phyloP scores from a whole-genome alignment of 345 rosid genomes.

The Salix suchowensis region DNA sequence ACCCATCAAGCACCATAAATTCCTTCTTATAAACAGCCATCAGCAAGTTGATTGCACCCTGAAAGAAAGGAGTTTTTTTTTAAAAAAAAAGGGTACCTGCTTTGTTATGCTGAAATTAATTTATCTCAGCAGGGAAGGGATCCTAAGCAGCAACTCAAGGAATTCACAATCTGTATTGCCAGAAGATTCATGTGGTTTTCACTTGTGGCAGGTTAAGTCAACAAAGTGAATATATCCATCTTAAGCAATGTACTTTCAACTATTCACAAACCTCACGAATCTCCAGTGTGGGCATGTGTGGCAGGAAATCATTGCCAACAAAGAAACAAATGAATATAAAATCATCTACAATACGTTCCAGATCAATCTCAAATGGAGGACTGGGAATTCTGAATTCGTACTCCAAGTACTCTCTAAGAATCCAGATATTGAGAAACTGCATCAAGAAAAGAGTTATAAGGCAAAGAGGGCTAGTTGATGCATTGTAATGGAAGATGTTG shows the following conservation, averaged over 20 bases:
- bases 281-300: constrained; percentile 97
- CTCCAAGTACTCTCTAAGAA: constrained; percentile 88
- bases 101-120: not conserved
- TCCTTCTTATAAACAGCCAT: constrained; percentile 84
- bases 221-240: not conserved
- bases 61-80: constrained; percentile 9
- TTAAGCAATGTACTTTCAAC: not conserved
- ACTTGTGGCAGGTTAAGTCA: not conserved
- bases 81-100: not conserved
- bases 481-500: not conserved
- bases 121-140: not conserved
- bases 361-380: constrained; percentile 43
- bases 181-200: not conserved
- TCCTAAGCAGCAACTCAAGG: not conserved
- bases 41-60: constrained; percentile 95
- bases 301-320: constrained; percentile 96
- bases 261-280: constrained; percentile 79
- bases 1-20: constrained; percentile 52
- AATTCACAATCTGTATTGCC: not conserved
- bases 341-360: constrained; percentile 84
- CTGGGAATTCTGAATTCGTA: constrained; percentile 61
- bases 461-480: not conserved
- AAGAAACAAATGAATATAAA: constrained; percentile 96
- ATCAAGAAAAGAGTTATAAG: not conserved
- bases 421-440: constrained; percentile 94